Evolutionary conservation across 2,329 filamentous ascomycete species (phyloP), one percentile per base, ranked within the genome.

Genomic region (Huntiella decipiens): DNA sequence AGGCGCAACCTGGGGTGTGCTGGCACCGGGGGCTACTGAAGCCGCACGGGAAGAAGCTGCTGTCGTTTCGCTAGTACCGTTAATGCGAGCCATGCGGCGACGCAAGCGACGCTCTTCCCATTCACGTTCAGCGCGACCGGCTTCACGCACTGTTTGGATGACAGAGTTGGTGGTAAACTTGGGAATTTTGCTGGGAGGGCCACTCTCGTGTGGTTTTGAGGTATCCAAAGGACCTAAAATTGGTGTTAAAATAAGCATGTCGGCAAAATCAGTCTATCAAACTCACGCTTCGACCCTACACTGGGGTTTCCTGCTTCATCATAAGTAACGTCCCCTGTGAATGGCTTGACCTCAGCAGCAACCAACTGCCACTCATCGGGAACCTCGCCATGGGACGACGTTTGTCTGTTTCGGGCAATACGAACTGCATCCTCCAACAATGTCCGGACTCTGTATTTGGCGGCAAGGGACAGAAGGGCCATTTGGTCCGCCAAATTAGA

Each of bases 401-500:
- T 76, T 56, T 83, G 80, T 45, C 88, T 75, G 49, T 74, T 81
- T 49, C 70, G 69, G 3, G 84, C 74, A 39, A 93, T 63, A 7
- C 70, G 70, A 46, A 77, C 73, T 8, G 84, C 77, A 54, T 94
- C 86, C 56, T 87, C 81, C 3, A 95, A 57, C 28, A 95, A 62
- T 10, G 77, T 74, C 45, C 82, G 71, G 34, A 95, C 54, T 22
- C 85, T 73, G 54, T 92, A 81, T 57, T 88, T 84, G 7, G 84
- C 78, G 13, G 83, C 82, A 47, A 95, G 71, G 4, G 85, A 91
- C 48, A 95, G 59, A 12, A 95, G 67, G 19, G 83, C 81, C 38
- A 95, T 63, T 53, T 95, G 82, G 51, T 94, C 86, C 11, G 82
- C 79, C 32, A 94, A 66, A 45, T 73, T 77, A 1, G 82, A 75